Conservation (phyloP, 1,284 basidiomycete genomes). For the Omphalotus olearius region DNA sequence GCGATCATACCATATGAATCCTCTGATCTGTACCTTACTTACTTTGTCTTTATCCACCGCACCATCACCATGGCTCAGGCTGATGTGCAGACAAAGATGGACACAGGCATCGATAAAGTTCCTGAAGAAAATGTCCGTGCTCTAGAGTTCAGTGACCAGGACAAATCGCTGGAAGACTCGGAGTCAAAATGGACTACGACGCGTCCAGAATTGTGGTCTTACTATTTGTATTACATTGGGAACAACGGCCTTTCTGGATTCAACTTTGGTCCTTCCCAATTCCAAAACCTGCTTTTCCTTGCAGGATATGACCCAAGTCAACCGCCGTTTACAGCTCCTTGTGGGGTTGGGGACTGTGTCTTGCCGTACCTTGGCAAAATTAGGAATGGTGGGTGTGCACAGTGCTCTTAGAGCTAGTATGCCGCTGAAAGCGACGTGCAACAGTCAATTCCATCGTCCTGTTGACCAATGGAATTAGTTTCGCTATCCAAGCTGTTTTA, state of each 20-base stretch:
- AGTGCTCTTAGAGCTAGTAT: background rate
- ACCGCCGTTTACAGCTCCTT: constrained; percentile 49
- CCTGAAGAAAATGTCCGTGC: background rate
- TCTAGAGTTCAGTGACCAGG: background rate
- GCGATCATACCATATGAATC: background rate
- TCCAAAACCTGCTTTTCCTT: constrained; percentile 70
- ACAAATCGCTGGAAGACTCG: background rate
- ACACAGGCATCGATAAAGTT: no score
- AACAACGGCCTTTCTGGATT: constrained; percentile 72
- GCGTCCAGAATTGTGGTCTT: constrained; percentile 60
- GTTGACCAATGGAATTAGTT: constrained; percentile 71
- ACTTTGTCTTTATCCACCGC: constrained; percentile 1
- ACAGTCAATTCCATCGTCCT: constrained; percentile 75
- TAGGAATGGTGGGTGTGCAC: constrained; percentile 48
- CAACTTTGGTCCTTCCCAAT: constrained; percentile 74
- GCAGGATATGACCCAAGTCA: constrained; percentile 65
- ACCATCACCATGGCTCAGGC: constrained; percentile 4
- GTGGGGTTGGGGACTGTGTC: constrained; percentile 54
- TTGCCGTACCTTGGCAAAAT: constrained; percentile 61
- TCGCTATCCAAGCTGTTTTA: constrained; percentile 66
- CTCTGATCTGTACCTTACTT: background rate
- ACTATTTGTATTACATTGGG: constrained; percentile 71
- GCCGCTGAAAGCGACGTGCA: background rate
- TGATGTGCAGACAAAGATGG: background rate
- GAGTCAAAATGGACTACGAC: constrained; percentile 39